Percentiles rank a stretch among this genome's conserved stretches.
phyloP scores from a whole-genome alignment of 2,329 filamentous ascomycete species.

The Neofusicoccum laricinum region DNA sequence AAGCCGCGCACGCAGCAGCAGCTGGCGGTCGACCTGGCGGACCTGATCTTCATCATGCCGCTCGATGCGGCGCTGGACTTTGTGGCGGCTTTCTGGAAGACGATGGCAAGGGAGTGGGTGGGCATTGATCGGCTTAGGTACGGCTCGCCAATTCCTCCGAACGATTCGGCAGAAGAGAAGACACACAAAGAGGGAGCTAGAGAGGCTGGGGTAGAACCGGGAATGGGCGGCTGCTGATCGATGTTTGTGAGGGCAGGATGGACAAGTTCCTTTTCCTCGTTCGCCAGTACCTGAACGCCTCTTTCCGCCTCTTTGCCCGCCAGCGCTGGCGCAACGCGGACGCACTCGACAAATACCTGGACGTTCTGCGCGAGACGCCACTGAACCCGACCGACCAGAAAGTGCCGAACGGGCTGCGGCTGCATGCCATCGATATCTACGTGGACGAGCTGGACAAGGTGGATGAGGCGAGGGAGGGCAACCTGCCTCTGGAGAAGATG shows the following conservation, averaged over 20 bases:
- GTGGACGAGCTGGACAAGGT: conserved; percentile 82
- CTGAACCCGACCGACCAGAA: conserved; percentile 49
- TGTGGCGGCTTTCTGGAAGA: conserved; percentile 51
- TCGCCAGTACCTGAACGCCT: conserved; percentile 71
- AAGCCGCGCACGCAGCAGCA: conserved; percentile 82
- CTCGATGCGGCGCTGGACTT: conserved; percentile 40
- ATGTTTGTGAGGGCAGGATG: conserved; percentile 49
- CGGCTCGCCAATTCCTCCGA: background rate
- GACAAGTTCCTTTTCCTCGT: conserved; percentile 92
- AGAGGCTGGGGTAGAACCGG: too few species aligned
- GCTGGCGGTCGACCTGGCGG: conserved; percentile 74
- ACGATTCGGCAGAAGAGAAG: background rate
- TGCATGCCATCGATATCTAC: conserved; percentile 89
- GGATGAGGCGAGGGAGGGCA: conserved; percentile 45
- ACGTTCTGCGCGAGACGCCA: conserved; percentile 46
- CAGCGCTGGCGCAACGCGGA: conserved; percentile 38
- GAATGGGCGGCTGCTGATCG: background rate
- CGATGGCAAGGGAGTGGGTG: conserved; percentile 51
- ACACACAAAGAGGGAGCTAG: too few species aligned
- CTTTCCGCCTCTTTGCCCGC: conserved; percentile 53
- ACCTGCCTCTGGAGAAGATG: conserved; percentile 47
- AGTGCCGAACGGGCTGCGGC: conserved; percentile 77
- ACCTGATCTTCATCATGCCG: conserved; percentile 61
- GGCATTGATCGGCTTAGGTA: conserved; percentile 47
- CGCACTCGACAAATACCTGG: conserved; percentile 43